Evolutionary conservation across 2,329 filamentous ascomycete genomes (phyloP).

Genomic region (Fusarium papillatum): DNA sequence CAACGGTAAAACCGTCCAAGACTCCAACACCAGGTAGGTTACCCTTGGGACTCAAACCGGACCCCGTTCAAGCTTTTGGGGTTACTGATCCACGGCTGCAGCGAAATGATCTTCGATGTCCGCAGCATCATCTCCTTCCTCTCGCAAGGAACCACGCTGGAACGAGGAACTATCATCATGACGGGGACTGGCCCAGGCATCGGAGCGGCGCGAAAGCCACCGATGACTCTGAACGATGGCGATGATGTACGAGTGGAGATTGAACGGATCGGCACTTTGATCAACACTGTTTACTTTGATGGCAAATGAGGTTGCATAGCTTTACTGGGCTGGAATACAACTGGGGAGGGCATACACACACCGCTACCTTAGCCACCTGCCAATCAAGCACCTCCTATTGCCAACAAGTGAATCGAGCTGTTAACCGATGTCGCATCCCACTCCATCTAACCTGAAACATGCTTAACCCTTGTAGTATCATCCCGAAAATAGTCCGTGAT

Average conservation of each 20-base stretch:
- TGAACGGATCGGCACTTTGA: neutral
- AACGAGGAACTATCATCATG: constrained; percentile 73
- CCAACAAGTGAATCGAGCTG: no score
- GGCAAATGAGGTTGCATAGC: neutral
- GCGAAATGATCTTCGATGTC: constrained; percentile 70
- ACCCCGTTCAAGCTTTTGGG: no score
- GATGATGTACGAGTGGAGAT: neutral
- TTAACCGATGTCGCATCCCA: no score
- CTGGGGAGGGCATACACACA: no score
- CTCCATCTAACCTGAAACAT: no score
- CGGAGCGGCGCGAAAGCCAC: neutral
- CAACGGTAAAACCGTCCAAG: neutral
- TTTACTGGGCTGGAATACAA: no score
- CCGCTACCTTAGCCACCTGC: no score
- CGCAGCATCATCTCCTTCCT: constrained; percentile 69
- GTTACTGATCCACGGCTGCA: neutral
- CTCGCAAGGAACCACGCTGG: constrained; percentile 70
- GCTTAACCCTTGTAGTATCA: neutral
- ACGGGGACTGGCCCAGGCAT: constrained; percentile 67
- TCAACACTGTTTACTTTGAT: neutral
- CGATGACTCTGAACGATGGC: neutral
- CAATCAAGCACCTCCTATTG: no score
- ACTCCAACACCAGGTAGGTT: neutral
- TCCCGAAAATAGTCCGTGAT: neutral
- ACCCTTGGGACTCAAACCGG: no score